A percentile compares a stretch with the other conserved stretches of the same genome.
These are phyloP conservation scores for Termitomyces titanicus DNA, from an alignment of 768 basidiomycete genomes.

Conservation along the genomic window DNA sequence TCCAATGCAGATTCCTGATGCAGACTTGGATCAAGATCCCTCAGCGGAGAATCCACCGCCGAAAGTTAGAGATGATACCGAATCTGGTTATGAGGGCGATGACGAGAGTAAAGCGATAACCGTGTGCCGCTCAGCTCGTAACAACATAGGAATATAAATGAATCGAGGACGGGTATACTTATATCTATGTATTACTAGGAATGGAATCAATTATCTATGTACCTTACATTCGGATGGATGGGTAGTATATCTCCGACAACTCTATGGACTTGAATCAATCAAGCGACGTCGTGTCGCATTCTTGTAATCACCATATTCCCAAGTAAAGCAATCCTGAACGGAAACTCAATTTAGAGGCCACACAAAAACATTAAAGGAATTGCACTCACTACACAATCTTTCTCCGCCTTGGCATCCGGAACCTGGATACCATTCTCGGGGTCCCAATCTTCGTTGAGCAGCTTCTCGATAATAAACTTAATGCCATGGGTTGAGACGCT, in stretches of 20 bases:
- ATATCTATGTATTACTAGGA: neutral
- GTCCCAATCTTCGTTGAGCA: slow-evolving; percentile 34
- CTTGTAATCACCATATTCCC: slow-evolving; percentile 56
- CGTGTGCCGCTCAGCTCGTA: neutral
- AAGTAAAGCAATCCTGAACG: slow-evolving; percentile 65
- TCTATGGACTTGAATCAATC: neutral
- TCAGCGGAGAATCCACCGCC: neutral
- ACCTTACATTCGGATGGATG: neutral
- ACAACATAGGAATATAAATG: neutral
- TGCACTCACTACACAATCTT: slow-evolving; percentile 55
- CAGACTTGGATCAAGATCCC: slow-evolving; percentile 13
- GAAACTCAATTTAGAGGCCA: neutral
- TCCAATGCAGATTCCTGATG: slow-evolving; percentile 22
- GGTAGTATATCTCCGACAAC: neutral
- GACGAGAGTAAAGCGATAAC: slow-evolving; percentile 11
- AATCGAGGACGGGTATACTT: neutral
- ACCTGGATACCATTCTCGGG: slow-evolving; percentile 32
- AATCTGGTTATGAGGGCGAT: slow-evolving; percentile 15
- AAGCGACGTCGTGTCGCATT: slow-evolving; percentile 15
- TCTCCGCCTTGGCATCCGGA: slow-evolving; percentile 47
- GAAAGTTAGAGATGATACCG: slow-evolving; percentile 4
- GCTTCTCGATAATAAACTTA: slow-evolving; percentile 59
- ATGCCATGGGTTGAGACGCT: slow-evolving; percentile 72
- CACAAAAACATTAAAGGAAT: neutral
- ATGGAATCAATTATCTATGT: neutral